phyloP scores from a whole-genome alignment of 2,329 filamentous ascomycete species.

The Aspergillus jensenii region DNA sequence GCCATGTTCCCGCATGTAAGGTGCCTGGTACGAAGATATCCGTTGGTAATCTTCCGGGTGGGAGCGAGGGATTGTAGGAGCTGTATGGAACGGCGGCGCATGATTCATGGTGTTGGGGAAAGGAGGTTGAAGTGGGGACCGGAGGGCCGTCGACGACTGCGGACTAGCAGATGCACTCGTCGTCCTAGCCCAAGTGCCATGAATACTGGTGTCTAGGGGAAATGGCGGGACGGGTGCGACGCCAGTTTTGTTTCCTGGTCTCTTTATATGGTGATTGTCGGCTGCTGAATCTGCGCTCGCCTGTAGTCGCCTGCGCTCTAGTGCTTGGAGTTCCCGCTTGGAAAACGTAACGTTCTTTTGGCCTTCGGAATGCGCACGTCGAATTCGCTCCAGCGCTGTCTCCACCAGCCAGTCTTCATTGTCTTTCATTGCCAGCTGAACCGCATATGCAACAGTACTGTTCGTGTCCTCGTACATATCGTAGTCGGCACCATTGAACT shows the following conservation, averaged over 20 bases:
- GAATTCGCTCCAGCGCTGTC: slow-evolving; percentile 76
- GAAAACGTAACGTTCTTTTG: slow-evolving; percentile 77
- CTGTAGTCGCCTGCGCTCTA: slow-evolving; percentile 67
- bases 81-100: slow-evolving; percentile 38
- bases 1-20: slow-evolving; percentile 30
- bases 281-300: slow-evolving; percentile 21
- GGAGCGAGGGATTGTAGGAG: slow-evolving; percentile 36
- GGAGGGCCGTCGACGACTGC: slow-evolving; percentile 32
- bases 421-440: slow-evolving; percentile 59
- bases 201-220: slow-evolving; percentile 36
- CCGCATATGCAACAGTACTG: slow-evolving; percentile 44
- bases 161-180: slow-evolving; percentile 35
- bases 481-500: slow-evolving; percentile 49
- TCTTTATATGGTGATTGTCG: slow-evolving; percentile 19
- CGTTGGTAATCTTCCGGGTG: slow-evolving; percentile 52
- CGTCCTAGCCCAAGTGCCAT: slow-evolving; percentile 48
- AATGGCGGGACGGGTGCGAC: slow-evolving; percentile 29
- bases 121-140: slow-evolving; percentile 33
- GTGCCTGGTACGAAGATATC: slow-evolving; percentile 39
- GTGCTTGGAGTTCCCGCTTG: slow-evolving; percentile 74
- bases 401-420: slow-evolving; percentile 75
- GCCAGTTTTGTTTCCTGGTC: slow-evolving; percentile 14
- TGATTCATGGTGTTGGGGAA: slow-evolving; percentile 36
- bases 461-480: slow-evolving; percentile 54
- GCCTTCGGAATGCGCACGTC: slow-evolving; percentile 72